Base-by-base conservation (phyloP, 2,329 filamentous ascomycete genomes). In the Claviceps quebecensis region DNA sequence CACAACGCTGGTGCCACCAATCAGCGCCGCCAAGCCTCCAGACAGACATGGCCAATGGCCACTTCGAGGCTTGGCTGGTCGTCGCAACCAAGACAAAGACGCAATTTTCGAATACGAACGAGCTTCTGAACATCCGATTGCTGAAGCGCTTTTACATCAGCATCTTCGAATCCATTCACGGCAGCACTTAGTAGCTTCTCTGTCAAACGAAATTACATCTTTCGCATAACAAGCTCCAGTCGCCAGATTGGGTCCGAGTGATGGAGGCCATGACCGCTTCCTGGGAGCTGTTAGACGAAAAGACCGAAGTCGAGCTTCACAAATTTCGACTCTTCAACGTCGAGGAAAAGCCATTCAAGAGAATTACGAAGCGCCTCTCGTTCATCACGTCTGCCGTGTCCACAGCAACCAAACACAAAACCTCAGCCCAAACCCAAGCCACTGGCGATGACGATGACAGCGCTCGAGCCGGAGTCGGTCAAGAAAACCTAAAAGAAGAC, bases 271-370 rank as follows among this genome's bases (percentile, higher is more conserved):
- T 43, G 41, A 19, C 41, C 14, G 41, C 72, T 22, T 66, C 67
- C 47, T 89, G 83, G 72, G 74, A 77, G 45, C 72, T 90, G 47
- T 73, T 94, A 47, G 83, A 88, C 51, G 84, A 86, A 58, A 75
- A 77, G 56, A 84, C 88, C 57, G 85, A 89, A 69, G 84, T 88
- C 65, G 83, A 88, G 56, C 82, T 96, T 39, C 91, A 96, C 72
- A 91, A 90, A 62, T 78, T 78, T 34, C 87, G 91, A 43, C 84
- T 96, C 4, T 78, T 96, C 39, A 86, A 87, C 56, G 84, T 96
- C 55, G 91, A 97, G 72, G 87, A 95, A 63, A 89, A 89, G 53
- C 88, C 89, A 0, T 96, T 95, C 72, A 87, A 87, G 66, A 84
- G 90, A 54, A 81, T 96, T 54, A 87, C 86, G 22, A 89, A 89